phyloP scores from a whole-genome alignment of 192 early-diverging fungal genomes.

The Rhizoclosmatium sp. region DNA sequence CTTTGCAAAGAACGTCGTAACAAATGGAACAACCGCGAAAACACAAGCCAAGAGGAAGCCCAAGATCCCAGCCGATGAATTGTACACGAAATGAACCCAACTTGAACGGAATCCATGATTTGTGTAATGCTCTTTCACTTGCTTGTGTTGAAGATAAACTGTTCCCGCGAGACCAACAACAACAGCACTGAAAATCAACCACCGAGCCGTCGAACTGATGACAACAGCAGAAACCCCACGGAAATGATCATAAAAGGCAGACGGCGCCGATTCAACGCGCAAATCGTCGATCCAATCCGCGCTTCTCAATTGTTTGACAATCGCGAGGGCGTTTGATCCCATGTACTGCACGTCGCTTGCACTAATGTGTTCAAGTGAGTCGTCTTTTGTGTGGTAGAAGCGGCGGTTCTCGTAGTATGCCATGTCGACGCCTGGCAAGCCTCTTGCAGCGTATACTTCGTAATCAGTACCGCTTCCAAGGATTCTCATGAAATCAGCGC shows the following conservation, averaged over 20 bases:
- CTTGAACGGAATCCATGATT: background rate
- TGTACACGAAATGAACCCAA: background rate
- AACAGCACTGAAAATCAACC: background rate
- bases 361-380: background rate
- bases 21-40: background rate
- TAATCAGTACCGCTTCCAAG: background rate
- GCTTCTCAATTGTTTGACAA: background rate
- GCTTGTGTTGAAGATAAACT: background rate
- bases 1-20: background rate
- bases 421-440: background rate
- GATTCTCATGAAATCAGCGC: background rate
- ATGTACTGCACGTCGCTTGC: background rate
- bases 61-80: background rate
- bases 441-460: background rate
- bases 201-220: background rate
- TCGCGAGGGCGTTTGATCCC: background rate
- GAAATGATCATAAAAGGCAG: background rate
- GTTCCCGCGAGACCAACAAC: background rate
- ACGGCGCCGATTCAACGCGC: background rate
- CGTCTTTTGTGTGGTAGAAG: background rate
- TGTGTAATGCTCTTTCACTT: background rate
- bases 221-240: background rate
- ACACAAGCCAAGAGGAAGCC: background rate
- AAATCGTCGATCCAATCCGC: constrained; percentile 9
- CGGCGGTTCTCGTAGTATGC: constrained; percentile 1